Base-by-base conservation (phyloP, 2,329 filamentous ascomycete genomes). In the Exophiala mesophila region DNA sequence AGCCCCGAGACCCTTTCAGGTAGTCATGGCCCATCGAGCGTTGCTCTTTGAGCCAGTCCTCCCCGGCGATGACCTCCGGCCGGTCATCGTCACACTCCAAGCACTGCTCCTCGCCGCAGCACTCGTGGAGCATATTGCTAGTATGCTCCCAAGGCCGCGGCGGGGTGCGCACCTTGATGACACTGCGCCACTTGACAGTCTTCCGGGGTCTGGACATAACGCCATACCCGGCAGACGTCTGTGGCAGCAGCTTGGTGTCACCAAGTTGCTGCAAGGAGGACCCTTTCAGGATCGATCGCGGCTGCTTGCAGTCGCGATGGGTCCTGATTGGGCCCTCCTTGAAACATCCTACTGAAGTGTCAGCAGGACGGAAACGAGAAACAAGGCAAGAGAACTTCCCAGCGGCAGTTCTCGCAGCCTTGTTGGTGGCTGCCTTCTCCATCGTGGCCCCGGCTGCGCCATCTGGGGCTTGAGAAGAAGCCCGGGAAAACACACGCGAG, bases 271-370 rank as follows among this genome's bases (percentile, higher is more conserved):
- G 35, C 20, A 37, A 28, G 15, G 29, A 16, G 28, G 32, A 39
- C 15, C 41, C 42, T 39, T 49, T 49, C 39, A 49, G 36, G 47
- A 46, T 46, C 47, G 47, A 44, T 19, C 30, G 40, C 35, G 32
- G 37, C 24, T 13, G 30, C 19, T 19, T 21, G 29, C 36, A 40
- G 24, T 3, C 12, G 19, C 47, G 47, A 44, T 35, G 32, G 36
- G 12, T 34, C 42, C 39, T 50, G 47, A 46, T 39, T 29, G 39
- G 44, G 42, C 39, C 32, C 44, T 44, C 36, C 20, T 36, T 41
- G 7, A 44, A 37, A 28, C 36, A 34, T 37, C 40, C 37, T 37
- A 28, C 40, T 21, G 18, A 39, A 33, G 21, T 32, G 24, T 42
- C 39, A 17, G 35, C 39, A 28, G 21, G 13, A 10, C 31, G n/a